A percentile compares a stretch with the other conserved stretches of the same genome.
Evolutionary conservation across 192 early-diverging fungal species (phyloP).

Genomic region (Linnemannia schmuckeri): DNA sequence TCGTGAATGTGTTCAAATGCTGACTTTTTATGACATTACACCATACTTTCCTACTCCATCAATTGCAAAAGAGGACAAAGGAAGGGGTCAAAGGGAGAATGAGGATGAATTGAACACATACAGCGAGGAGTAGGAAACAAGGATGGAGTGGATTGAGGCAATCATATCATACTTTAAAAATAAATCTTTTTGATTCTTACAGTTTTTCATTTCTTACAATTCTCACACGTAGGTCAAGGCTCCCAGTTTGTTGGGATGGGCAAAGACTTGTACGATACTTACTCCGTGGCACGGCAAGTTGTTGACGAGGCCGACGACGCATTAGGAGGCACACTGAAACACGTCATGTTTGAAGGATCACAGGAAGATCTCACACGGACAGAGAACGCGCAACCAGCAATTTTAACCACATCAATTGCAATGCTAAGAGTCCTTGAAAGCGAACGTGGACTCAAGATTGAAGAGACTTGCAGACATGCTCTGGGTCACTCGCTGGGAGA

Average conservation of each 20-base stretch:
- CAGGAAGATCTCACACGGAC: slow-evolving; percentile 73
- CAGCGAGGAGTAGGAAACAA: neutral
- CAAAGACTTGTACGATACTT: slow-evolving; percentile 84
- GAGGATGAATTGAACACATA: neutral
- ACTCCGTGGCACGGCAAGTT: slow-evolving; percentile 77
- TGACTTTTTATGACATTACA: neutral
- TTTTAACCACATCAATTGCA: slow-evolving; percentile 91
- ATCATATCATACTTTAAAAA: neutral
- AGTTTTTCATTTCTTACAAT: neutral
- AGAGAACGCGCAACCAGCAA: slow-evolving; percentile 91
- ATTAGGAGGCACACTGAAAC: slow-evolving; percentile 76
- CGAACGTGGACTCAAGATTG: slow-evolving; percentile 84
- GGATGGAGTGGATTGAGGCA: neutral
- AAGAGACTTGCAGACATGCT: slow-evolving; percentile 79
- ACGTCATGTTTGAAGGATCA: slow-evolving; percentile 91
- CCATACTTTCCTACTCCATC: neutral
- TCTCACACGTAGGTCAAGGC: slow-evolving; percentile 72
- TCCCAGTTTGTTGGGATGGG: slow-evolving; percentile 95
- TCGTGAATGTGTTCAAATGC: neutral
- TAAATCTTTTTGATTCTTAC: neutral
- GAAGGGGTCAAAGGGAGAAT: neutral
- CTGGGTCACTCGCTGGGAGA: slow-evolving; percentile 97
- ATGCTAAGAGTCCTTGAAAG: slow-evolving; percentile 85
- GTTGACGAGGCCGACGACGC: slow-evolving; percentile 94
- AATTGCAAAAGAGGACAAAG: neutral